These are phyloP conservation scores for Camellia oleifera DNA, from an alignment of 179 eudicot species.

Conservation along the genomic window DNA sequence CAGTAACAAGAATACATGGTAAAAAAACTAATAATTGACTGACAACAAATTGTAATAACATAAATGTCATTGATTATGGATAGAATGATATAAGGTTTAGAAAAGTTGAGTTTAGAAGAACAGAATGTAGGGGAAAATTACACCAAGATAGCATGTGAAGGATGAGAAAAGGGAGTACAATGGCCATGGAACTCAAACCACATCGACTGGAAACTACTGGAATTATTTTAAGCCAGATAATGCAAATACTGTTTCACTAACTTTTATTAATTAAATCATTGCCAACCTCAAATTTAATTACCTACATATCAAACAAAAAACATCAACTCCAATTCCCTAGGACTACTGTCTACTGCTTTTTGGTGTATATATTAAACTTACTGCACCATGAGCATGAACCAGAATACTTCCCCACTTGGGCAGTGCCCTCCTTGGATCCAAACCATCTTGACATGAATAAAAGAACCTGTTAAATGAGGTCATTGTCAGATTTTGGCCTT, in stretches of 20 bases:
- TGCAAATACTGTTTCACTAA: background rate
- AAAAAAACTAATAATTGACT: background rate
- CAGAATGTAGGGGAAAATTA: background rate
- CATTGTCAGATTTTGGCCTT: constrained; percentile 3
- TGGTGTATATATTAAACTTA: no score
- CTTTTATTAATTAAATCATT: background rate
- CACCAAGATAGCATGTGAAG: background rate
- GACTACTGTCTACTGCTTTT: background rate
- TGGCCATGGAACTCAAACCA: background rate
- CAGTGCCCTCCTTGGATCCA: background rate
- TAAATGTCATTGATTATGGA: background rate
- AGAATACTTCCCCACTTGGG: background rate
- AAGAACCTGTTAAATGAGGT: background rate
- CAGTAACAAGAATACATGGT: background rate
- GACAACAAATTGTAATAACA: background rate
- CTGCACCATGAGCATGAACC: background rate
- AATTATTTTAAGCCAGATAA: constrained; percentile 1
- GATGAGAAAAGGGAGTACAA: background rate
- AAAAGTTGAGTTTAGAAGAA: background rate
- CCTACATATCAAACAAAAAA: no score
- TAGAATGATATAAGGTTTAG: background rate
- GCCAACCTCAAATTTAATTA: background rate
- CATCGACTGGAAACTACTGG: background rate
- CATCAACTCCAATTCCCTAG: background rate
- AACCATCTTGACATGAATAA: background rate